These are phyloP conservation scores for Trichomonas gallinae DNA, from an alignment of 208 protist genomes.

Conservation along the genomic window DNA sequence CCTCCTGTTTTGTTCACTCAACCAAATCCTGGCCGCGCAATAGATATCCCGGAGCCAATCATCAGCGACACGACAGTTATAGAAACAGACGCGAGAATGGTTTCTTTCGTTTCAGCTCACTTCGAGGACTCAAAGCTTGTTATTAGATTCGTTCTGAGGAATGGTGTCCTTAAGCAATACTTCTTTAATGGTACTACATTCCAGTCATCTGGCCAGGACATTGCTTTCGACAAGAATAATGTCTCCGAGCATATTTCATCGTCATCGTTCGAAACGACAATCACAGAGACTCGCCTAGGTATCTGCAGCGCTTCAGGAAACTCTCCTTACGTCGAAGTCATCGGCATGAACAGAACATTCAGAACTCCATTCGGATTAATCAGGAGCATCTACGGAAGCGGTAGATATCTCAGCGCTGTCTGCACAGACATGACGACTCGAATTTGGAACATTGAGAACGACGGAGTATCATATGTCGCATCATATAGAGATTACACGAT, in stretches of 20 bases:
- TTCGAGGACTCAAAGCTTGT: neutral
- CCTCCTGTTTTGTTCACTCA: neutral
- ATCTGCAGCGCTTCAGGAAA: neutral
- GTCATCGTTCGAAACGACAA: neutral
- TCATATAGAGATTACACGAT: neutral
- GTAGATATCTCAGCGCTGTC: neutral
- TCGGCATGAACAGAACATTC: neutral
- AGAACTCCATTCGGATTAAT: neutral
- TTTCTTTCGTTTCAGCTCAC: neutral
- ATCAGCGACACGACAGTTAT: neutral
- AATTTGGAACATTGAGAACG: neutral
- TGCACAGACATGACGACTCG: neutral
- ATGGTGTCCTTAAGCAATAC: neutral
- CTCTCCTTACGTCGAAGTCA: neutral
- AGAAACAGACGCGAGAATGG: neutral
- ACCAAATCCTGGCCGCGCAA: neutral
- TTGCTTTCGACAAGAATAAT: neutral
- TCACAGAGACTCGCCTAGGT: neutral
- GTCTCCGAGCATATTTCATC: neutral
- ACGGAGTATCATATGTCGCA: neutral
- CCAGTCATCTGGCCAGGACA: neutral
- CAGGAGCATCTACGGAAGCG: neutral
- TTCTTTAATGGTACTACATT: neutral
- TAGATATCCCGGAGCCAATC: neutral
- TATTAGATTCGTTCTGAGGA: neutral